Percentiles rank a stretch among this genome's conserved stretches.
phyloP scores from a whole-genome alignment of 495 filamentous ascomycete species.

The Astrothelium subdiscretum region DNA sequence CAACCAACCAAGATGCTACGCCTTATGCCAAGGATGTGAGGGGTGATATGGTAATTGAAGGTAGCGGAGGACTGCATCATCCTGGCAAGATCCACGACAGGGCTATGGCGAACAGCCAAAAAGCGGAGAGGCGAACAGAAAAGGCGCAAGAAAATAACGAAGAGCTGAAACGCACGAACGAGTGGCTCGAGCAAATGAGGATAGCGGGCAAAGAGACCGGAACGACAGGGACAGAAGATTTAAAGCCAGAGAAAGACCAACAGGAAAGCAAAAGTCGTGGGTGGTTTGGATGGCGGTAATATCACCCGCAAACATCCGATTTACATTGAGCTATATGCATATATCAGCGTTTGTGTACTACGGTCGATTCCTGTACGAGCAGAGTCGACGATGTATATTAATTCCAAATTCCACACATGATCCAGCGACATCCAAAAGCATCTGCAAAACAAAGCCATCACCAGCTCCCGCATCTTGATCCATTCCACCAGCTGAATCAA shows the following conservation, averaged over 20 bases:
- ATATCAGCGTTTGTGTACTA: too few relatives aligned
- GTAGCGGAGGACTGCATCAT: constrained; percentile 1
- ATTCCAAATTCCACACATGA: too few relatives aligned
- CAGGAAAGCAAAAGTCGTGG: not conserved
- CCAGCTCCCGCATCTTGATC: too few relatives aligned
- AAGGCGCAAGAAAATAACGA: constrained; percentile 10
- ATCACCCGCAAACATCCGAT: not conserved
- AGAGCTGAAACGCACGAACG: not conserved
- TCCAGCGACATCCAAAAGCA: too few relatives aligned
- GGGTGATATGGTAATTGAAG: constrained; percentile 2
- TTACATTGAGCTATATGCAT: too few relatives aligned
- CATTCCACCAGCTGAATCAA: too few relatives aligned
- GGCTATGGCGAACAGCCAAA: constrained; percentile 18
- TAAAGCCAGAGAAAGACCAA: not conserved
- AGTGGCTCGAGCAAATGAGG: not conserved
- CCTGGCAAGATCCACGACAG: constrained; percentile 14
- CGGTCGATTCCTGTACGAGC: too few relatives aligned
- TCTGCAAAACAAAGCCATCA: too few relatives aligned
- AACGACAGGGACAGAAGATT: not conserved
- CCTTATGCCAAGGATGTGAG: not conserved
- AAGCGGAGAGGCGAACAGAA: constrained; percentile 12
- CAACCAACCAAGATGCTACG: not conserved
- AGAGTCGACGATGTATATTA: too few relatives aligned
- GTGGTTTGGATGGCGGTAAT: not conserved
- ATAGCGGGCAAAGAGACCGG: not conserved